phyloP scores from a whole-genome alignment of 192 early-diverging fungal genomes.

The Entomortierella chlamydospora region DNA sequence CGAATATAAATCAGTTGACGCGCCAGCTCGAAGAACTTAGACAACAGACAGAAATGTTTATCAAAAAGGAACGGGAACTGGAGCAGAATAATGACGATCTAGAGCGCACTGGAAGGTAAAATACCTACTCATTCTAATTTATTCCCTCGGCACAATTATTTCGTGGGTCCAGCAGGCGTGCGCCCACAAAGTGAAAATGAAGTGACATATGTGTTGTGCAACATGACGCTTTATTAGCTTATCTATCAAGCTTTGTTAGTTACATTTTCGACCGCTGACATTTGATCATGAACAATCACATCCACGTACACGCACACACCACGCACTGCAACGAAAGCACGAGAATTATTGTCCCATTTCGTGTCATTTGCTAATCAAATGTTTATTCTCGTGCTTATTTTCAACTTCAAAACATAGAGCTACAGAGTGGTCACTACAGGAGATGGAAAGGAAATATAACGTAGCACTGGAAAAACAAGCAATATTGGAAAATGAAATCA shows the following conservation, averaged over 20 bases:
- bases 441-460: constrained; percentile 78
- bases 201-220: constrained; percentile 24
- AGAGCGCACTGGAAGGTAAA: constrained; percentile 74
- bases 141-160: too few relatives aligned
- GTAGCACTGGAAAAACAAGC: constrained; percentile 76
- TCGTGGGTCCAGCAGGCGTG: constrained; percentile 12
- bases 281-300: constrained; percentile 3
- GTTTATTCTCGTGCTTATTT: not conserved
- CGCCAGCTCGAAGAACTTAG: constrained; percentile 79
- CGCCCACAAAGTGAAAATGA: not conserved
- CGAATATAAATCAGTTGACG: constrained; percentile 75
- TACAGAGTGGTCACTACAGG: constrained; percentile 72
- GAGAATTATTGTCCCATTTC: not conserved
- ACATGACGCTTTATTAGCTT: constrained; percentile 18
- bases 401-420: constrained; percentile 56
- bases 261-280: constrained; percentile 34
- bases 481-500: constrained; percentile 73
- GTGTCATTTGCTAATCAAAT: not conserved
- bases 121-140: not conserved
- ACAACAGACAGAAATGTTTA: constrained; percentile 76
- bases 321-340: not conserved
- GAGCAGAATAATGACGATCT: constrained; percentile 86
- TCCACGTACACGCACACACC: not conserved
- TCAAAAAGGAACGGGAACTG: constrained; percentile 78
- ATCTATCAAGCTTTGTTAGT: too few relatives aligned